Base-by-base conservation (phyloP, 2,329 filamentous ascomycete genomes). In the Aspergillus spinulosporus region DNA sequence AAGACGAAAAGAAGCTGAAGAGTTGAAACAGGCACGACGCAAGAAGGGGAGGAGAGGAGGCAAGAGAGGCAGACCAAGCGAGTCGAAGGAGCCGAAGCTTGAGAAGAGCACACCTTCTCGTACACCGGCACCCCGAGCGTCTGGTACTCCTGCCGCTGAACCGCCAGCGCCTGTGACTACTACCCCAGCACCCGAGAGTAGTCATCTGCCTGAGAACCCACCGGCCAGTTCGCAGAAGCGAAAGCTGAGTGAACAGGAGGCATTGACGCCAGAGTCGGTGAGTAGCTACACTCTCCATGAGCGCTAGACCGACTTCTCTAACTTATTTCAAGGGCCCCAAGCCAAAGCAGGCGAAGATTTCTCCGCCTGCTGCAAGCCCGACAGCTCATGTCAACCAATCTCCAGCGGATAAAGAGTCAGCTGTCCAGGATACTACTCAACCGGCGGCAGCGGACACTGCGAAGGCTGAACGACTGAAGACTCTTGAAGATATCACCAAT, bases 41-140 rank as follows among this genome's bases (percentile, higher is more conserved):
- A 84, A 77, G 75, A 82, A 80, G 62, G 76, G 77, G 59, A 82
- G 79, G 64, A 78, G 72, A 68, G 73, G 75, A 72, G 82, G 84
- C 47, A 85, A 88, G 64, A 88, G 86, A 70, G 78, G 73, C 49
- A 78, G 75, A 75, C 82, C 83, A 60, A 91, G 87, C 69, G 89
- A 93, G 62, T 71, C 75, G 56, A 78, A 78, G 58, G 68, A 37
- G 11, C 34, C 34, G 9, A 37, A 37, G 58, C 68, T 74, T 11
- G 80, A 80, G 15, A 64, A 71, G n/a, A 73, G 70, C 49, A 74
- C 78, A 44, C 76, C 77, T 36, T 62, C 64, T 52, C 67, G 64
- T 39, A 58, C 66, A 40, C 66, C 65, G 47, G 66, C 68, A 37
- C 67, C 68, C 45, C 60, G 62, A 15, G 68, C 66, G 2, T 64